Base-by-base conservation (phyloP, 1,139 yeast genomes). In the Lodderomyces margitis region DNA sequence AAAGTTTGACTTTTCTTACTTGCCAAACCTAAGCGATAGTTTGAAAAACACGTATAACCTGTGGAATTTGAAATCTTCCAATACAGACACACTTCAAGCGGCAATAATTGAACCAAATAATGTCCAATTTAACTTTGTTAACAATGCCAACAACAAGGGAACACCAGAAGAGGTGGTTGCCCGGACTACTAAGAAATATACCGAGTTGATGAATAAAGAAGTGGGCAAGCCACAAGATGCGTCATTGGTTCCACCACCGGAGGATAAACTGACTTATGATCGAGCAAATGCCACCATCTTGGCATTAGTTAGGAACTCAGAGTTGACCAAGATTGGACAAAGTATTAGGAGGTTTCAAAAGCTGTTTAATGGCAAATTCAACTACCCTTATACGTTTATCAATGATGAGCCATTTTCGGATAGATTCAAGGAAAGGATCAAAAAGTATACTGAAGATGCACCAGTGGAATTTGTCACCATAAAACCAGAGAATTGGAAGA, bases 371-470 rank as follows among this genome's bases (percentile, higher is more conserved):
- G 50, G 61, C 21, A 81, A 84, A 56, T 87, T 80, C 59, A 71
- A 75, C 39, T 87, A 87, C 56, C 95, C 95, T 0, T 87, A 87
- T 69, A 85, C 87, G 1, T 86, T 87, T 54, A 58, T 87, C 39
- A 87, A 87, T 56, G 94, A 87, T 54, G 70, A 67, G 43, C 81
- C 80, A 7, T 87, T 87, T 56, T 66, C 78, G 1, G 75, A 77
- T 0, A 61, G 60, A 31, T 87, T 86, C 62, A 84, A 71, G 52
- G 49, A 57, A 2, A 54, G 54, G 31, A 69, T 84, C 38, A 43
- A 47, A 20, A 53, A 57, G 21, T 62, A 62, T 6, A 70, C 84
- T 0, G 47, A 42, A 6, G 59, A 68, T 3, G 80, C 87, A 0
- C 70, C 74, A 16, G 68, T 78, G 45, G 75, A 75, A 41, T 87